A percentile compares a stretch with the other conserved stretches of the same genome.
These are phyloP conservation scores for Penicillium olsonii DNA, from an alignment of 2,329 filamentous ascomycete species.

Conservation along the genomic window DNA sequence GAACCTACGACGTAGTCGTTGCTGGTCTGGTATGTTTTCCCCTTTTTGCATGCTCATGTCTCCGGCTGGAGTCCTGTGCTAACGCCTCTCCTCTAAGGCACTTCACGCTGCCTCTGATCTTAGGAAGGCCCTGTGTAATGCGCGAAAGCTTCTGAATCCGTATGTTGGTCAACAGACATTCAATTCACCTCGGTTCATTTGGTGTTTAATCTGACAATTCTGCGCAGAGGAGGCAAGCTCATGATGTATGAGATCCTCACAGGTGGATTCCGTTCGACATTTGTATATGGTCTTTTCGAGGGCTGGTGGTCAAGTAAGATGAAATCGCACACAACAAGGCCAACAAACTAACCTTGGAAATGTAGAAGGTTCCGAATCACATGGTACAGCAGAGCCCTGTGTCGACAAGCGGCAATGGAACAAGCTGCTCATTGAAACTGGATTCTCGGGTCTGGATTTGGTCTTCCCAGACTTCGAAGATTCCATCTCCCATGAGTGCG, in stretches of 20 bases:
- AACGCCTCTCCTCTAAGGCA: not conserved
- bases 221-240: not conserved
- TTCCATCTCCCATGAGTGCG: not conserved
- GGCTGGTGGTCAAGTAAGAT: not conserved
- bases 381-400: not conserved
- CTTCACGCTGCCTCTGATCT: not conserved
- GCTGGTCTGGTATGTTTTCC: conserved; percentile 2
- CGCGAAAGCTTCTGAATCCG: not conserved
- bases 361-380: not conserved
- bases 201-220: not conserved
- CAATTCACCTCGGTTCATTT: not conserved
- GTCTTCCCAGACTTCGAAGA: not conserved
- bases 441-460: not conserved
- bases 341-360: not conserved
- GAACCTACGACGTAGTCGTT: conserved; percentile 20
- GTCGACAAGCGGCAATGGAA: not conserved
- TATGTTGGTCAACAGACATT: not conserved
- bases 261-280: not conserved
- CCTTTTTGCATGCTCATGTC: not conserved
- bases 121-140: not conserved
- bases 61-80: not conserved
- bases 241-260: not conserved
- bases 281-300: not conserved
- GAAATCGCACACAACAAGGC: not conserved
- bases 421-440: not conserved